Evolutionary conservation across 805 yeast species (phyloP), one percentile per base, ranked within the genome.

Genomic region (Barnettozyma vustinii): DNA sequence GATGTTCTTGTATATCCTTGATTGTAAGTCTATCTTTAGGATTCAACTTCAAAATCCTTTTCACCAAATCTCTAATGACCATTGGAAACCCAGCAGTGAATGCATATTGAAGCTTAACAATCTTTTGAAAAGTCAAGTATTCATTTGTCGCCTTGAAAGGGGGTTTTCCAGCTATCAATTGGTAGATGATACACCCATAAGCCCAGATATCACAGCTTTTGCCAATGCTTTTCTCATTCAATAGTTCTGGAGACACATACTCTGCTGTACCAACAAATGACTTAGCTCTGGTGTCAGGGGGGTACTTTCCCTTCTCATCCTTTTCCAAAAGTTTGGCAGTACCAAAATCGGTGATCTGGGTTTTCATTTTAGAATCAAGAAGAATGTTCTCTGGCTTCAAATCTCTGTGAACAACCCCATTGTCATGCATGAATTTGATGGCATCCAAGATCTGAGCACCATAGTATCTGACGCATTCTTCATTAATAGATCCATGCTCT

Each of bases 201-300:
- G 98, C 92, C 99, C 99, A 94, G n/a, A 94, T 84, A 67, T 94
- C 99, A 45, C 97, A 87, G 1, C 97, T 90, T 57, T 81, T 83
- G 1, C 97, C 97, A 0, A 89, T 87, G 49, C 80, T 83, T 58
- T 84, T 86, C 58, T 77, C 86, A 53, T 73, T 87, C 51, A 87
- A 69, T 36, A 87, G 68, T 58, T 87, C 96, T 0, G 96, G 99
- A 0, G 96, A 84, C 2, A 94, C 97, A 61, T 91, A 91, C 62
- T 91, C 97, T 0, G 98, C 98, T 1, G 99, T 92, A 0, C 96
- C 96, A 26, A 87, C 95, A 67, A 87, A 87, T 0, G 94, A 86
- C 55, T 78, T 83, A 0, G 94, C 90, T 57, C 81, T 74, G 1
- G 81, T 79, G 57, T 84, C 84, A 15, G 74, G 60, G 9, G 91